Evolutionary conservation across 2,329 filamentous ascomycete species (phyloP).

Genomic region (Calonectria pauciramosa): DNA sequence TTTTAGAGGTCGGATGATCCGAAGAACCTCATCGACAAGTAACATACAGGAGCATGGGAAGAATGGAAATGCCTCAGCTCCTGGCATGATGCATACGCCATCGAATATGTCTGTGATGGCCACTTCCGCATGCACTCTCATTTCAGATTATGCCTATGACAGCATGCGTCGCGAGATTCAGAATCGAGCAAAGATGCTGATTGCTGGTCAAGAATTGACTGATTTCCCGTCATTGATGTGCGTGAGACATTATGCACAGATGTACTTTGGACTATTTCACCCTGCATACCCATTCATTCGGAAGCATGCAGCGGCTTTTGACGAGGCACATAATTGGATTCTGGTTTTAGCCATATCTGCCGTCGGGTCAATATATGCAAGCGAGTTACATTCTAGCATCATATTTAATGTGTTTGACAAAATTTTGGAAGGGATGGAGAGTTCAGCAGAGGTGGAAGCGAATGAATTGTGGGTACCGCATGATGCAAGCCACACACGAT

Average conservation of each 20-base stretch:
- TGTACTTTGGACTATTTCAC: constrained; percentile 36
- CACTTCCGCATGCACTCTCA: background rate
- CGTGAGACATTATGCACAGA: constrained; percentile 20
- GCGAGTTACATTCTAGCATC: background rate
- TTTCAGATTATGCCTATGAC: background rate
- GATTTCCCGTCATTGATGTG: constrained; percentile 21
- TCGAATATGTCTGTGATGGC: background rate
- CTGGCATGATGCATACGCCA: background rate
- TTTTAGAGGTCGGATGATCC: background rate
- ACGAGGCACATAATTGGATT: background rate
- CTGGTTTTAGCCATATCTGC: constrained; percentile 6
- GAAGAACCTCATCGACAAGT: background rate
- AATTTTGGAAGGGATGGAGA: background rate
- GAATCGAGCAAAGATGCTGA: background rate
- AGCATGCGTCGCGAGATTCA: background rate
- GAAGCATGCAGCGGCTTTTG: background rate
- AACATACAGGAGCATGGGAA: no score
- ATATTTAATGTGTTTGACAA: background rate
- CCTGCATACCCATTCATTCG: constrained; percentile 33
- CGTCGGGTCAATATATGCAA: background rate
- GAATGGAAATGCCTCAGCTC: background rate
- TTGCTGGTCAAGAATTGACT: background rate
- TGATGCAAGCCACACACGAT: background rate
- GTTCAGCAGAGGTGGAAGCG: background rate
- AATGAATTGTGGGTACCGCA: background rate